Percentiles rank a stretch among this genome's conserved stretches.
phyloP scores from a whole-genome alignment of 331 rosid species.

The Malus hybrid region DNA sequence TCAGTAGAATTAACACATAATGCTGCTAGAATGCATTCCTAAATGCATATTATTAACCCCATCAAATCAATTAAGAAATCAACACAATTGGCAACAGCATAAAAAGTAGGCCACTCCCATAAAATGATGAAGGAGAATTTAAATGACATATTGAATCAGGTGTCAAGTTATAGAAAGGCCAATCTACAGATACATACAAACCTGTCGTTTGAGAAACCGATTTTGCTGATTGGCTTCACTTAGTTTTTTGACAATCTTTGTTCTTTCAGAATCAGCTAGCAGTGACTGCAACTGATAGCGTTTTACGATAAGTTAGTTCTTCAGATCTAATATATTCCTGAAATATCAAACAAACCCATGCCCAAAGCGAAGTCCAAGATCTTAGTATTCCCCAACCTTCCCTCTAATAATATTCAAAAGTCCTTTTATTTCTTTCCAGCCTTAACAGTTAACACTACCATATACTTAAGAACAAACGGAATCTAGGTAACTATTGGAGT shows the following conservation, averaged over 20 bases:
- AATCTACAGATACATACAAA: constrained; percentile 15
- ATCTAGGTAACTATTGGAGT: not conserved
- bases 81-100: constrained; percentile 4
- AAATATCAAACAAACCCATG: not conserved
- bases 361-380: not conserved
- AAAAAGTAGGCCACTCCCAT: constrained; percentile 1
- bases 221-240: constrained; percentile 94
- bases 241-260: constrained; percentile 56
- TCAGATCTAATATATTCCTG: not conserved
- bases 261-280: constrained; percentile 69
- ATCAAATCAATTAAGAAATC: not conserved
- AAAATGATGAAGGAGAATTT: not conserved
- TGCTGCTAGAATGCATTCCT: not conserved
- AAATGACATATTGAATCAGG: not conserved
- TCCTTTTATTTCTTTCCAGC: not conserved
- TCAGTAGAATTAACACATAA: not conserved
- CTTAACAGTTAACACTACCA: not conserved
- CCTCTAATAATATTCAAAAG: not conserved
- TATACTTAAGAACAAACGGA: not conserved
- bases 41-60: not conserved
- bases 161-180: not conserved
- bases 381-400: not conserved
- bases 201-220: constrained; percentile 93
- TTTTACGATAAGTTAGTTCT: not conserved
- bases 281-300: constrained; percentile 48